Conservation (phyloP, 1,284 basidiomycete species). For the Heterobasidion annosum region DNA sequence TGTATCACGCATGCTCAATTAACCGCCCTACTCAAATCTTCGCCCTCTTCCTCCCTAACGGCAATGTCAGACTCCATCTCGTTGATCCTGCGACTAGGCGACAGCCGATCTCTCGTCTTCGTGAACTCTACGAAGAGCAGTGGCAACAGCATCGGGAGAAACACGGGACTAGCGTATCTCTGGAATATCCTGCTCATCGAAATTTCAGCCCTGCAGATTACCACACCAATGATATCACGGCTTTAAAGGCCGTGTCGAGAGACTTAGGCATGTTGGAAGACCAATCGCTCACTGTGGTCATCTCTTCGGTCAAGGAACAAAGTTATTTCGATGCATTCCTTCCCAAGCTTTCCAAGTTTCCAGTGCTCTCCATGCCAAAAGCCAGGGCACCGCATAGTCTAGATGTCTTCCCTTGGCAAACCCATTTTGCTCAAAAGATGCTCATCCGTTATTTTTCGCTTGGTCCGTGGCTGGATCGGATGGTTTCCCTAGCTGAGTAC, state of each 20-base stretch:
- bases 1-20: conserved; percentile 83
- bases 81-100: conserved; percentile 85
- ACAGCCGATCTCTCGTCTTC: conserved; percentile 73
- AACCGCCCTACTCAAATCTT: conserved; percentile 83
- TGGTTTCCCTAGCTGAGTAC: conserved; percentile 79
- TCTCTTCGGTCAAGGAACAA: conserved; percentile 84
- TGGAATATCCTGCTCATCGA: conserved; percentile 67
- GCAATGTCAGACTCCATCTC: conserved; percentile 73
- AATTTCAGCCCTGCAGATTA: conserved; percentile 65
- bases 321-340: conserved; percentile 77
- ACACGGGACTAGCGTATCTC: conserved; percentile 33
- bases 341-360: conserved; percentile 77
- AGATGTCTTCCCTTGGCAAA: conserved; percentile 75
- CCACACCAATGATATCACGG: conserved; percentile 72
- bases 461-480: conserved; percentile 76
- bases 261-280: conserved; percentile 75
- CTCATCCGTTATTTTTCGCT: conserved; percentile 75
- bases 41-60: conserved; percentile 77
- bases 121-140: conserved; percentile 63
- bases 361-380: conserved; percentile 81
- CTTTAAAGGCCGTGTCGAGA: conserved; percentile 83
- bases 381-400: conserved; percentile 66
- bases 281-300: conserved; percentile 64
- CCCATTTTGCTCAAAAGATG: conserved; percentile 70
- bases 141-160: conserved; percentile 35